These are phyloP conservation scores for Albatrellus ellisii DNA, from an alignment of 768 basidiomycete species.

Conservation along the genomic window DNA sequence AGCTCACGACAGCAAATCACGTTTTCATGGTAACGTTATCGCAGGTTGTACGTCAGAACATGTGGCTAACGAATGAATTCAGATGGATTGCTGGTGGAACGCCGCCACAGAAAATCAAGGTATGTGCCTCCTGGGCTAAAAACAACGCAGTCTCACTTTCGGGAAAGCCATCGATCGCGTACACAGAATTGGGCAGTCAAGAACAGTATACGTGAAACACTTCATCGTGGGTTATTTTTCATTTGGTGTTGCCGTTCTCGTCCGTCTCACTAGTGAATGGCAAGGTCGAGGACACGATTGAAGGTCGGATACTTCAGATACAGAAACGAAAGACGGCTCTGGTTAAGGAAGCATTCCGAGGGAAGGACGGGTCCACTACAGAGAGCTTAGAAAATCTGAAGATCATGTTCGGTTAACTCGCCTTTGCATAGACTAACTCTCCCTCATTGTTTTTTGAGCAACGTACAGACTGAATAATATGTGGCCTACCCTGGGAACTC, in stretches of 20 bases:
- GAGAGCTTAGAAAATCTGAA: conserved; percentile 76
- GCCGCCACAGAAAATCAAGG: conserved; percentile 75
- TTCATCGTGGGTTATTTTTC: conserved; percentile 48
- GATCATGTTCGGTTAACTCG: conserved; percentile 64
- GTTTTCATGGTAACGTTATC: conserved; percentile 60
- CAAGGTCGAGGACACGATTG: conserved; percentile 63
- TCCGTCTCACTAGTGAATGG: too few relatives aligned
- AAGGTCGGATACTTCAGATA: conserved; percentile 66
- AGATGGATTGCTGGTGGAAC: conserved; percentile 97
- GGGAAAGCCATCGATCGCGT: conserved; percentile 68
- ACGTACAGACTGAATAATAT: too few relatives aligned
- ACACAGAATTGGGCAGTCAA: conserved; percentile 75
- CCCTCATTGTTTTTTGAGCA: too few relatives aligned
- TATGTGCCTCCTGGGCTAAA: conserved; percentile 12
- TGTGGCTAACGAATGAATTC: not conserved
- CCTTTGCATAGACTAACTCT: too few relatives aligned
- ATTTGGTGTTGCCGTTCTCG: not conserved
- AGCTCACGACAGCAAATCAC: conserved; percentile 72
- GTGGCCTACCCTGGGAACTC: too few relatives aligned
- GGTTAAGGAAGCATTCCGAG: conserved; percentile 71
- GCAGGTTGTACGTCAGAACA: not conserved
- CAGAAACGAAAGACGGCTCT: conserved; percentile 84
- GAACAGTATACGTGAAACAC: conserved; percentile 72
- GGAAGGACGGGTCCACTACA: conserved; percentile 37
- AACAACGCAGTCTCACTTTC: not conserved